Evolutionary conservation across 805 yeast genomes (phyloP).

Genomic region (baker's yeast (Saccharomyces cerevisiae)): DNA sequence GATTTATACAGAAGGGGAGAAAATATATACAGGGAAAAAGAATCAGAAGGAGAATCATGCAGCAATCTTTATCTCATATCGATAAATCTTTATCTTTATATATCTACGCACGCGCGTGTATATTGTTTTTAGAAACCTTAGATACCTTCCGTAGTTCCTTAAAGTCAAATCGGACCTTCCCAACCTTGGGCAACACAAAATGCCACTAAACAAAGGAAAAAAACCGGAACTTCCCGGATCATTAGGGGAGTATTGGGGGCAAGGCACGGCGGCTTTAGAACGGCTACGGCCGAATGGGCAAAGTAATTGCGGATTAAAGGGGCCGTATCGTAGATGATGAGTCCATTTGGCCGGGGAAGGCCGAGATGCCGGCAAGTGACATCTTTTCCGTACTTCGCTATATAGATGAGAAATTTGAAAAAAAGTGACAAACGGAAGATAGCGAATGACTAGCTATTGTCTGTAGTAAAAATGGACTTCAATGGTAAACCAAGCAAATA

Average conservation of each 20-base stretch:
- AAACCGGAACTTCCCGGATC: not conserved
- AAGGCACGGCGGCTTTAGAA: not conserved
- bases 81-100: not conserved
- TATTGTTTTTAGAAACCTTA: not conserved
- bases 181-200: not conserved
- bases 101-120: not conserved
- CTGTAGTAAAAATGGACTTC: not conserved
- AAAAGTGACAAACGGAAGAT: not conserved
- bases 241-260: not conserved
- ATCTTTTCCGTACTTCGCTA: not conserved
- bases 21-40: not conserved
- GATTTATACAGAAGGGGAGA: not conserved
- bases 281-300: not conserved
- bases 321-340: not conserved
- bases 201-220: not conserved
- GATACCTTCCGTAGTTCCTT: not conserved
- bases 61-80: not conserved
- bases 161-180: not conserved
- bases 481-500: too few relatives aligned
- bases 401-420: not conserved
- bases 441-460: not conserved
- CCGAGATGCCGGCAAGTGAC: not conserved
- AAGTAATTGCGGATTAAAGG: not conserved
- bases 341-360: not conserved
- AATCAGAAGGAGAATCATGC: not conserved